A percentile compares a stretch with the other conserved stretches of the same genome.
Evolutionary conservation across 2,329 filamentous ascomycete species (phyloP).

Genomic region (Leptodontidium sp.): DNA sequence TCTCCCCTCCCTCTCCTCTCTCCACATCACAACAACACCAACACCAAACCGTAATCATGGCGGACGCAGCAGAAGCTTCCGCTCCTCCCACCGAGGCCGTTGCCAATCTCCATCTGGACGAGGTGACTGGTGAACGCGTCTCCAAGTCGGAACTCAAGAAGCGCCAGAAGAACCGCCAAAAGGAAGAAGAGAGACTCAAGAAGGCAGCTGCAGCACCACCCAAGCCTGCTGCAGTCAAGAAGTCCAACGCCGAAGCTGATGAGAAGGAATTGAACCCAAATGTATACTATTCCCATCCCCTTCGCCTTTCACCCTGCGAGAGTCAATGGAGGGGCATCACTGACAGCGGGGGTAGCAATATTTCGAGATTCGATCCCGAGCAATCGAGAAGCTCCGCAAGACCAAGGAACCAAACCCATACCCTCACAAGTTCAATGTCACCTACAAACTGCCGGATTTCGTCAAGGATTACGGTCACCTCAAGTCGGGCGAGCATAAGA

Average conservation of each 20-base stretch:
- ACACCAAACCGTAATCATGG: slow-evolving; percentile 42
- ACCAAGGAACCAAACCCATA: slow-evolving; percentile 83
- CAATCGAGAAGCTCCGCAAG: slow-evolving; percentile 78
- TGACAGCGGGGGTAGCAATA: slow-evolving; percentile 69
- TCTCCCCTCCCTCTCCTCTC: slow-evolving; percentile 9
- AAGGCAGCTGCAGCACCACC: slow-evolving; percentile 76
- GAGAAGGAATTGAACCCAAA: slow-evolving; percentile 81
- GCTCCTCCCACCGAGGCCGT: slow-evolving; percentile 39
- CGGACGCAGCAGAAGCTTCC: slow-evolving; percentile 39
- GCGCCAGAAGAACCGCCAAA: slow-evolving; percentile 88
- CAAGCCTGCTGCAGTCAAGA: slow-evolving; percentile 66
- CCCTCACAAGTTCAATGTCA: slow-evolving; percentile 91
- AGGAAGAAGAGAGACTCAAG: slow-evolving; percentile 87
- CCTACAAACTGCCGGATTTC: slow-evolving; percentile 84
- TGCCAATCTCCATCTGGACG: slow-evolving; percentile 76
- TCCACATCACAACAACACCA: slow-evolving; percentile 19
- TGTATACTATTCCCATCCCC: slow-evolving; percentile 55
- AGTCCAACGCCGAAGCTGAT: slow-evolving; percentile 57
- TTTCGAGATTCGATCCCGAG: slow-evolving; percentile 92
- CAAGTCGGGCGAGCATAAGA: slow-evolving; percentile 85
- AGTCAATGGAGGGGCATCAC: slow-evolving; percentile 5
- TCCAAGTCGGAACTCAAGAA: slow-evolving; percentile 95
- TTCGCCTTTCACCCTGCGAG: not conserved
- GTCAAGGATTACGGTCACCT: slow-evolving; percentile 79
- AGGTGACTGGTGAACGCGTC: slow-evolving; percentile 87